phyloP scores from a whole-genome alignment of 345 rosid genomes.

The Eucalyptus sp. region DNA sequence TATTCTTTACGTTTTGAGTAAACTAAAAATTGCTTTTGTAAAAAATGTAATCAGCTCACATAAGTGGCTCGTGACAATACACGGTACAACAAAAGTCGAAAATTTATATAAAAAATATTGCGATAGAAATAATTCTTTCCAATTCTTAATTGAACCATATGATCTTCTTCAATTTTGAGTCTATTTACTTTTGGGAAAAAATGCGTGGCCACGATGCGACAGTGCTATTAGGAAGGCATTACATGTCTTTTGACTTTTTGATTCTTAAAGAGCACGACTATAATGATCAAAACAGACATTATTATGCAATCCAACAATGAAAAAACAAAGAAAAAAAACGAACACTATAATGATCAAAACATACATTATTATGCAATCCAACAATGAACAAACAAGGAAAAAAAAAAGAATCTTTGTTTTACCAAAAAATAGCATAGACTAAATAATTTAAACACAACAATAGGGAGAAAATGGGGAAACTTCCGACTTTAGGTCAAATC shows the following conservation, averaged over 20 bases:
- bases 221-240: not conserved
- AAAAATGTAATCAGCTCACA: not conserved
- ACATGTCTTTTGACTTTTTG: not conserved
- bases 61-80: not conserved
- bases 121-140: accelerated
- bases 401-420: not conserved
- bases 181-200: not conserved
- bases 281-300: not conserved
- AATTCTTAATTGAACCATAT: not conserved
- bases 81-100: not conserved
- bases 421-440: not conserved
- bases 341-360: not conserved
- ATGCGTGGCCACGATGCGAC: not conserved
- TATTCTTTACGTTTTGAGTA: not conserved
- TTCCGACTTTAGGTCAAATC: not conserved
- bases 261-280: not conserved
- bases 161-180: not conserved
- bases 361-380: not conserved
- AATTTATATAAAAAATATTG: not conserved
- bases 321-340: not conserved
- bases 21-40: not conserved
- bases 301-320: not conserved
- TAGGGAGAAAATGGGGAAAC: not conserved
- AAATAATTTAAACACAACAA: not conserved
- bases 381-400: not conserved